Conservation (phyloP, 2,329 filamentous ascomycete genomes). For the Aspergillus novofumigatus region DNA sequence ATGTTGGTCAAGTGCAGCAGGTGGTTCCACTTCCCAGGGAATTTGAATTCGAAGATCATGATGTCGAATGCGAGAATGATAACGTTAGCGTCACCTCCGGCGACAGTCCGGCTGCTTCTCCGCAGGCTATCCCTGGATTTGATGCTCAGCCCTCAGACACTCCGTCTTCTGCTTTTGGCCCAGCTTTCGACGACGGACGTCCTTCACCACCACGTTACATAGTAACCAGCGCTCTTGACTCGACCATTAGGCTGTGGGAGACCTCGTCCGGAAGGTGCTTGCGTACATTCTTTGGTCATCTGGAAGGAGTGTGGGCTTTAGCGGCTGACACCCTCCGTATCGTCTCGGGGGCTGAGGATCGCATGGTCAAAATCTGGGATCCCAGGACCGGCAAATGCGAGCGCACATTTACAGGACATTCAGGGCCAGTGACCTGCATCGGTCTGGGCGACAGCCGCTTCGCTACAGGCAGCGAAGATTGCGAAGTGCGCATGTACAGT, state of each 20-base stretch:
- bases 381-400: conserved; percentile 87
- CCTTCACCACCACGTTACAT: conserved; percentile 83
- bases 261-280: conserved; percentile 75
- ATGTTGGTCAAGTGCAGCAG: conserved; percentile 94
- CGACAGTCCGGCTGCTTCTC: conserved; percentile 23
- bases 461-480: conserved; percentile 89
- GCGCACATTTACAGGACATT: conserved; percentile 84
- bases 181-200: conserved; percentile 61
- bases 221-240: conserved; percentile 85
- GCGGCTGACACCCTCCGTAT: conserved; percentile 83
- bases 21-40: conserved; percentile 78
- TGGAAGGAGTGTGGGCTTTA: conserved; percentile 93
- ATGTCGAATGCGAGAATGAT: conserved; percentile 54
- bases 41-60: conserved; percentile 79
- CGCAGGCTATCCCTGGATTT: conserved; percentile 21
- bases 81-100: conserved; percentile 39
- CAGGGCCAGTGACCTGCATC: conserved; percentile 87
- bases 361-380: conserved; percentile 96
- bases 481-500: conserved; percentile 80
- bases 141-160: conserved; percentile 19
- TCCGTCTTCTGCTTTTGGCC: conserved; percentile 56
- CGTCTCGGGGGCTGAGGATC: conserved; percentile 86
- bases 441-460: conserved; percentile 85
- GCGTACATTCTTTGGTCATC: conserved; percentile 91
- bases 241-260: conserved; percentile 90